phyloP scores from a whole-genome alignment of 352 stramenopile species.

The Phytophthora niederhauseri region DNA sequence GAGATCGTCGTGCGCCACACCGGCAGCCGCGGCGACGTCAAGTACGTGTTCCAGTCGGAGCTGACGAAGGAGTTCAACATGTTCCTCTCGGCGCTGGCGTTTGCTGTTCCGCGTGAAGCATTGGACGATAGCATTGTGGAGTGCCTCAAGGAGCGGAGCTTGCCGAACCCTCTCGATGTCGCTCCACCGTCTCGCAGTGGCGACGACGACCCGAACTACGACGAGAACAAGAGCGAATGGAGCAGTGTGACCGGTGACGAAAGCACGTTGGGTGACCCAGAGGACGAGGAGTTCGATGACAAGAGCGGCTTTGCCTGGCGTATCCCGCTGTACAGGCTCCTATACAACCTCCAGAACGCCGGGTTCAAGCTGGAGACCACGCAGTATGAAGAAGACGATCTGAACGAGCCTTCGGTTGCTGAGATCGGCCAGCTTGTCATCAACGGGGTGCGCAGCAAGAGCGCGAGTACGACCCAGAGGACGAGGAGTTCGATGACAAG shows the following conservation, averaged over 20 bases:
- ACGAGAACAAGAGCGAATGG: slow-evolving; percentile 82
- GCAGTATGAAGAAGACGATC: slow-evolving; percentile 79
- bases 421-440: slow-evolving; percentile 66
- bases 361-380: slow-evolving; percentile 71
- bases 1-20: slow-evolving; percentile 68
- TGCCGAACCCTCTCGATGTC: slow-evolving; percentile 62
- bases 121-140: slow-evolving; percentile 70
- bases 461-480: slow-evolving; percentile 70
- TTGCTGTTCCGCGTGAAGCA: slow-evolving; percentile 63
- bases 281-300: slow-evolving; percentile 83
- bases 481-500: slow-evolving; percentile 74
- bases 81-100: slow-evolving; percentile 74
- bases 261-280: slow-evolving; percentile 75
- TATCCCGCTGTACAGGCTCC: slow-evolving; percentile 64
- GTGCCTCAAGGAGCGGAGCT: slow-evolving; percentile 62
- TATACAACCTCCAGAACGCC: slow-evolving; percentile 79
- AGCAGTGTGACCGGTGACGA: slow-evolving; percentile 88
- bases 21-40: slow-evolving; percentile 56
- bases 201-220: slow-evolving; percentile 48
- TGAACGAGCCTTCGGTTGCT: slow-evolving; percentile 64
- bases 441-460: slow-evolving; percentile 76
- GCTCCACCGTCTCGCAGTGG: slow-evolving; percentile 29
- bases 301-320: slow-evolving; percentile 61
- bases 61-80: slow-evolving; percentile 76
- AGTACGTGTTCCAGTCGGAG: slow-evolving; percentile 85